These are phyloP conservation scores for Pythium periplocum DNA, from an alignment of 352 stramenopile species.

Conservation along the genomic window DNA sequence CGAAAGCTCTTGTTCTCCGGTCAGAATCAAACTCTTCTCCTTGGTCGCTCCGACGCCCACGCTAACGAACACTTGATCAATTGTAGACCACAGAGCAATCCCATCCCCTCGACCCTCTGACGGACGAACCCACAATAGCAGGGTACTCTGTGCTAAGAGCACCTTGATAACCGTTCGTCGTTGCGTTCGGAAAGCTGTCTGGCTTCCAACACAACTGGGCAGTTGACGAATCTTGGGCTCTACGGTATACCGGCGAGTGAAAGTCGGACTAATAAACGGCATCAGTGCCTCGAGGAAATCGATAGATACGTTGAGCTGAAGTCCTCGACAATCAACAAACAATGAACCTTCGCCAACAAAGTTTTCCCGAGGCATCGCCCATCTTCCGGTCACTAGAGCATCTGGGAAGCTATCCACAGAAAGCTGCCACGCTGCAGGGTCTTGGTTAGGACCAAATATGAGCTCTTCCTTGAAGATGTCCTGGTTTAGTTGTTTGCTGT, in stretches of 20 bases:
- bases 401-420: slow-evolving; percentile 66
- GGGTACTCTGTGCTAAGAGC: slow-evolving; percentile 52
- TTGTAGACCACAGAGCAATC: slow-evolving; percentile 30
- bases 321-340: slow-evolving; percentile 69
- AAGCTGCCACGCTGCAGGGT: slow-evolving; percentile 70
- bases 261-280: background rate
- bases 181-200: too few species aligned
- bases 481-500: background rate
- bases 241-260: background rate
- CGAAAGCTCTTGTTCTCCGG: slow-evolving; percentile 3
- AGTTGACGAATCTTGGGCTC: too few species aligned
- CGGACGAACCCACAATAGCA: slow-evolving; percentile 44
- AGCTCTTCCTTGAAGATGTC: slow-evolving; percentile 40
- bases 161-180: slow-evolving; percentile 30
- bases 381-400: slow-evolving; percentile 55
- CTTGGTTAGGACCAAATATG: slow-evolving; percentile 55
- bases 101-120: background rate
- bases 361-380: slow-evolving; percentile 27
- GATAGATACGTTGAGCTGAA: slow-evolving; percentile 60
- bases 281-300: slow-evolving; percentile 33
- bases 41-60: slow-evolving; percentile 30
- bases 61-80: slow-evolving; percentile 63
- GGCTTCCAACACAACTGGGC: too few species aligned
- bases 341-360: background rate
- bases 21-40: slow-evolving; percentile 15